Conservation (phyloP, 495 filamentous ascomycete genomes). For the Cercophora samala region DNA sequence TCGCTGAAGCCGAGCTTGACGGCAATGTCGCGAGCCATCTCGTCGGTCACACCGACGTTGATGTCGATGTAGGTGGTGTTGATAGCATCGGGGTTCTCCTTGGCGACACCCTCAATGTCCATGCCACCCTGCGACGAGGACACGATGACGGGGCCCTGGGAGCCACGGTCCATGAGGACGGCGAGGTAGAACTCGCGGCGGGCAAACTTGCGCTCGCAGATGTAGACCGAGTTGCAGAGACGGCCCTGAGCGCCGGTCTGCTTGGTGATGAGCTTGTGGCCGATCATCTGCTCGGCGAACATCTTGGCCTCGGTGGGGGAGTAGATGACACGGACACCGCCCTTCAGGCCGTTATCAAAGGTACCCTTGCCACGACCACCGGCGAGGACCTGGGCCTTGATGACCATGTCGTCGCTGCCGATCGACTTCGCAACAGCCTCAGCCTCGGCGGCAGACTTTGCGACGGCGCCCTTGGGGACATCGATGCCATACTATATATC, state of each 20-base stretch:
- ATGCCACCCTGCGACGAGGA: slow-evolving; percentile 97
- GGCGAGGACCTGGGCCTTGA: slow-evolving; percentile 98
- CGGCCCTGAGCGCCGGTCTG: slow-evolving; percentile 91
- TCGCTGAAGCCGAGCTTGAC: slow-evolving; percentile 92
- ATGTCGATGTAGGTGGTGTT: slow-evolving; percentile 90
- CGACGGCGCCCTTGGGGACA: slow-evolving; percentile 83
- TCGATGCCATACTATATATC: slow-evolving; percentile 88
- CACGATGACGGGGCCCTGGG: slow-evolving; percentile 91
- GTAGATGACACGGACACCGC: slow-evolving; percentile 97
- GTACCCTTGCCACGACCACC: slow-evolving; percentile 95
- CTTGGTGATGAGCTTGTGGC: slow-evolving; percentile 98
- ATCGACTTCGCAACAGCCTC: slow-evolving; percentile 87
- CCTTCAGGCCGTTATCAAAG: slow-evolving; percentile 98
- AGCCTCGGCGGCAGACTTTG: slow-evolving; percentile 77
- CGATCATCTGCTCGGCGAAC: slow-evolving; percentile 99
- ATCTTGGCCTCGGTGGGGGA: slow-evolving; percentile 84
- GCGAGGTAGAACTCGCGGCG: slow-evolving; percentile 98
- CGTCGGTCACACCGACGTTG: slow-evolving; percentile 90
- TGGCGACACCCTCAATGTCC: slow-evolving; percentile 97
- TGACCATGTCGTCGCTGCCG: slow-evolving; percentile 94
- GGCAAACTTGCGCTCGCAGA: slow-evolving; percentile 99
- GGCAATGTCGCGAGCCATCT: slow-evolving; percentile 86
- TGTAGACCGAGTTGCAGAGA: slow-evolving; percentile 93
- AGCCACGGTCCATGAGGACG: slow-evolving; percentile 91
- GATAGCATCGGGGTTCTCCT: slow-evolving; percentile 95